A percentile compares a stretch with the other conserved stretches of the same genome.
Conservation (phyloP, 257 asterid species). For the Solanum tarijense region DNA sequence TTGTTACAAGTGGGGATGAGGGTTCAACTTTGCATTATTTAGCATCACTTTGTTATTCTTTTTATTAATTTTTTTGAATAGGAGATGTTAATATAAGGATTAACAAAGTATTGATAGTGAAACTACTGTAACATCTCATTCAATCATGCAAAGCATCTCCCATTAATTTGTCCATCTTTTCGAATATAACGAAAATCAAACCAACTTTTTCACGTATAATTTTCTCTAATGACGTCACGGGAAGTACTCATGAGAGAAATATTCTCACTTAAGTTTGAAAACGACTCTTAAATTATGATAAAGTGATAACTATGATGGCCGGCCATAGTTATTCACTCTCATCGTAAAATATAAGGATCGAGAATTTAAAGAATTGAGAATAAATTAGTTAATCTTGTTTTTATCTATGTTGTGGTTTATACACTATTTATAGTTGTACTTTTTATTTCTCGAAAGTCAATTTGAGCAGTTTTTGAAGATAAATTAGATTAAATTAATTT, state of each 20-base stretch:
- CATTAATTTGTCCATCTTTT: slow-evolving; percentile 1
- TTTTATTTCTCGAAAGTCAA: background rate
- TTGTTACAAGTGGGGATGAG: slow-evolving; percentile 1
- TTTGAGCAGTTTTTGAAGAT: too few species aligned
- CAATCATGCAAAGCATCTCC: slow-evolving; percentile 8
- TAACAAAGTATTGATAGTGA: background rate
- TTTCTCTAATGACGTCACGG: background rate
- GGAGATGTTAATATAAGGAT: background rate
- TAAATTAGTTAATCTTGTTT: too few species aligned
- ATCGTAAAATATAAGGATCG: too few species aligned
- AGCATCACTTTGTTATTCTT: background rate
- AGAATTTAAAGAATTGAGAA: background rate
- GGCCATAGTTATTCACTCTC: too few species aligned
- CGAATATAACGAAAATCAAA: slow-evolving; percentile 1
- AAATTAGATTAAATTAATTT: too few species aligned
- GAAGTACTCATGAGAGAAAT: background rate
- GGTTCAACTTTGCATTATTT: background rate
- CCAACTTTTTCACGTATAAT: background rate
- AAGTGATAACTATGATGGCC: background rate
- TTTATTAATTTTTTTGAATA: background rate
- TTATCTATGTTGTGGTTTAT: too few species aligned
- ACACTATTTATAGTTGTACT: too few species aligned
- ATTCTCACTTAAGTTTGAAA: background rate
- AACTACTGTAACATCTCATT: slow-evolving; percentile 3
- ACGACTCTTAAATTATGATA: background rate